Percentiles rank a stretch among this genome's conserved stretches.
These are phyloP conservation scores for Phialophora verrucosa DNA, from an alignment of 2,329 filamentous ascomycete genomes.

Conservation along the genomic window DNA sequence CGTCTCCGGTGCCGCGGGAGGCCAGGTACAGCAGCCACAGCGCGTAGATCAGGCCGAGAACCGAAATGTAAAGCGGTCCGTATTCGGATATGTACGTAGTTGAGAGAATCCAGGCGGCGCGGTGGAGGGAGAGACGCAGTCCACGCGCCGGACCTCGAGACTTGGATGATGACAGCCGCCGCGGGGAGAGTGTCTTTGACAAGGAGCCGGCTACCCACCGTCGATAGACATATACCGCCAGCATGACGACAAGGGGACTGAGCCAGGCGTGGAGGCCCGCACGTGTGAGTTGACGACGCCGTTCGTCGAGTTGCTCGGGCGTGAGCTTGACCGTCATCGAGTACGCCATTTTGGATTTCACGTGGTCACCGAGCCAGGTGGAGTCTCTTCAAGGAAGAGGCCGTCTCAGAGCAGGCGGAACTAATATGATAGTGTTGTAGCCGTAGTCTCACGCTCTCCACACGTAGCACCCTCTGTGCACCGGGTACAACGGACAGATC, in stretches of 20 bases:
- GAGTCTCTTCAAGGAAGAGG: background rate
- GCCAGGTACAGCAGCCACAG: constrained; percentile 36
- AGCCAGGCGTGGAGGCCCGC: constrained; percentile 63
- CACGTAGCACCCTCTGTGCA: background rate
- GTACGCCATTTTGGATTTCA: constrained; percentile 45
- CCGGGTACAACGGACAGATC: background rate
- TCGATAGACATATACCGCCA: constrained; percentile 48
- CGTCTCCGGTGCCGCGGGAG: constrained; percentile 41
- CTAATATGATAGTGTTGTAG: background rate
- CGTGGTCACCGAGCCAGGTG: background rate
- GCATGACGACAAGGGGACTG: constrained; percentile 55
- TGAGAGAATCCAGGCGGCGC: constrained; percentile 30
- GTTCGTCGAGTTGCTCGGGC: constrained; percentile 55
- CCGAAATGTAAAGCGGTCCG: constrained; percentile 33
- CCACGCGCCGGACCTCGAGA: background rate
- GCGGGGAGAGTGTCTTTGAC: constrained; percentile 22
- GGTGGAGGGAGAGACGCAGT: constrained; percentile 18
- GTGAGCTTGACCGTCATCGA: constrained; percentile 58
- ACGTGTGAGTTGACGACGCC: constrained; percentile 60
- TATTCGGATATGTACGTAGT: constrained; percentile 34
- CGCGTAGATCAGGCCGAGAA: constrained; percentile 33
- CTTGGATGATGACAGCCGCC: background rate
- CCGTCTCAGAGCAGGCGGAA: background rate
- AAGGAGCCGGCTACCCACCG: background rate
- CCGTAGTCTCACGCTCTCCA: background rate